A percentile compares a stretch with the other conserved stretches of the same genome.
Conservation (phyloP, 2,329 filamentous ascomycete species). For the Didymella lethalis region DNA sequence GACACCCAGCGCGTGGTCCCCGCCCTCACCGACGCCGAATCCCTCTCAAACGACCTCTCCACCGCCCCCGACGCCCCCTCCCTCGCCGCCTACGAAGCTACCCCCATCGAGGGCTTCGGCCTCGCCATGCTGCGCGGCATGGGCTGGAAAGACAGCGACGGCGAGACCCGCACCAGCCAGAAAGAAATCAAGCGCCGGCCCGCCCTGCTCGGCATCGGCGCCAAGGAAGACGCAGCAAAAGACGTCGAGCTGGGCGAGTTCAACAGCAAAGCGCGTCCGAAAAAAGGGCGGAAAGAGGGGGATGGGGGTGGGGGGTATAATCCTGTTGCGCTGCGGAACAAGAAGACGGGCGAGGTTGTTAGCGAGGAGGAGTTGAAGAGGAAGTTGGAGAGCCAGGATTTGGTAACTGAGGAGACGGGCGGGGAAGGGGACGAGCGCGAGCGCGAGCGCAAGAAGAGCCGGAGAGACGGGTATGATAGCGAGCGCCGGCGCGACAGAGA, state of each 20-base stretch:
- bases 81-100: slow-evolving; percentile 83
- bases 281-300: slow-evolving; percentile 54
- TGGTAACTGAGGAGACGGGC: slow-evolving; percentile 50
- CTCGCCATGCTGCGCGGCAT: slow-evolving; percentile 89
- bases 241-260: slow-evolving; percentile 77
- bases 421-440: not conserved
- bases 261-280: slow-evolving; percentile 62
- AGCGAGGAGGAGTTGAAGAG: slow-evolving; percentile 68
- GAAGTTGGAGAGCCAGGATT: slow-evolving; percentile 59
- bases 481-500: slow-evolving; percentile 24
- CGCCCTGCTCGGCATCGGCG: slow-evolving; percentile 85
- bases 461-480: slow-evolving; percentile 28
- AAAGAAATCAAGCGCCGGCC: slow-evolving; percentile 73
- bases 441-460: slow-evolving; percentile 23
- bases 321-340: slow-evolving; percentile 68
- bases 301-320: slow-evolving; percentile 62
- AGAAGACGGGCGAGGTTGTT: slow-evolving; percentile 67
- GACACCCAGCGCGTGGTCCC: slow-evolving; percentile 52
- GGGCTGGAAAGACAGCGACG: slow-evolving; percentile 83
- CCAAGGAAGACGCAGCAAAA: slow-evolving; percentile 73
- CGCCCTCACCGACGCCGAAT: slow-evolving; percentile 65
- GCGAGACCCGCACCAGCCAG: slow-evolving; percentile 57
- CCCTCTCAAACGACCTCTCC: slow-evolving; percentile 73
- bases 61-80: slow-evolving; percentile 77
- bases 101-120: slow-evolving; percentile 95